Percentiles rank a stretch among this genome's conserved stretches.
Conservation (phyloP, 768 basidiomycete species). For the Collybia sordida region DNA sequence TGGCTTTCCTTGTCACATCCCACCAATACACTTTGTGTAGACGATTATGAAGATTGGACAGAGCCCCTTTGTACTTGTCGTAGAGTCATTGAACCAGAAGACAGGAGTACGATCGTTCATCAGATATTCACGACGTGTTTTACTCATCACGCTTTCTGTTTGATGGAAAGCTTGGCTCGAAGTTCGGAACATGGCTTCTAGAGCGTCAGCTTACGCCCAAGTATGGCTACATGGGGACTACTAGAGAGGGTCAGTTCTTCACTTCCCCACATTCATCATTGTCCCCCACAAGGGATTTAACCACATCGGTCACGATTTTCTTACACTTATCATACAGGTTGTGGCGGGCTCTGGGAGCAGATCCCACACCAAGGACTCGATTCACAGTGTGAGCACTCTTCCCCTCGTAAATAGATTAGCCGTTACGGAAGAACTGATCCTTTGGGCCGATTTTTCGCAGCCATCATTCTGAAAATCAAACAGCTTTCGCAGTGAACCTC, state of each 20-base stretch:
- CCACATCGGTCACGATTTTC: background rate
- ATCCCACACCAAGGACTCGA: slow-evolving; percentile 83
- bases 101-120: slow-evolving; percentile 55
- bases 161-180: slow-evolving; percentile 61
- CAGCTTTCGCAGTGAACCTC: slow-evolving; percentile 38
- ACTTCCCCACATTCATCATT: background rate
- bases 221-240: slow-evolving; percentile 79
- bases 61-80: slow-evolving; percentile 79
- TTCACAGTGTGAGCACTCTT: slow-evolving; percentile 57
- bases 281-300: too few relatives aligned
- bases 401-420: background rate
- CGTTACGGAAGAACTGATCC: slow-evolving; percentile 10
- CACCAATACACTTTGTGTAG: slow-evolving; percentile 23
- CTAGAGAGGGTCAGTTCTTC: slow-evolving; percentile 59
- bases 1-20: background rate
- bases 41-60: slow-evolving; percentile 68
- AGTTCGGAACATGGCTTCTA: slow-evolving; percentile 83
- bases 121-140: background rate
- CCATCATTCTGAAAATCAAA: slow-evolving; percentile 52
- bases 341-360: slow-evolving; percentile 78
- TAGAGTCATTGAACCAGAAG: slow-evolving; percentile 87
- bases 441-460: slow-evolving; percentile 27
- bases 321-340: slow-evolving; percentile 28
- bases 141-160: slow-evolving; percentile 1
- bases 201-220: slow-evolving; percentile 80